These are phyloP conservation scores for Kregervanrija pseudodelftensis DNA, from an alignment of 805 yeast genomes.

Conservation along the genomic window DNA sequence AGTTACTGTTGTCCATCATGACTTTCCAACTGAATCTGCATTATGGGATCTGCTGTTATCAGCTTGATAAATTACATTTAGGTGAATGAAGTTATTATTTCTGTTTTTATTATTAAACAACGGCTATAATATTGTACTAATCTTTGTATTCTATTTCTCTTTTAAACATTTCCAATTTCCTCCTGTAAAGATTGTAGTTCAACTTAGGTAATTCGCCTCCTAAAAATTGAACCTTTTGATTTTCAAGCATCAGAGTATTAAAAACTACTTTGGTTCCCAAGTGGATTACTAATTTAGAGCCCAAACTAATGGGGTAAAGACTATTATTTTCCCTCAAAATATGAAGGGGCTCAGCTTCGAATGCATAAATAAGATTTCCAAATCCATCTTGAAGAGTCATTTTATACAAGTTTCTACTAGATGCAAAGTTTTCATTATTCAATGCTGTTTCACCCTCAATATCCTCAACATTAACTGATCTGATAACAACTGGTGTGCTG, in stretches of 20 bases:
- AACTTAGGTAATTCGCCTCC: slow-evolving; percentile 25
- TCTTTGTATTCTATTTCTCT: slow-evolving; percentile 19
- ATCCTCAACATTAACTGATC: slow-evolving; percentile 42
- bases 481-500: slow-evolving; percentile 28
- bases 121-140: background rate
- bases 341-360: slow-evolving; percentile 46
- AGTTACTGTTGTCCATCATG: slow-evolving; percentile 85
- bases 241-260: slow-evolving; percentile 35
- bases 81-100: background rate
- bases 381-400: slow-evolving; percentile 48
- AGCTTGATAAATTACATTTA: slow-evolving; percentile 1
- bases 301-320: slow-evolving; percentile 39
- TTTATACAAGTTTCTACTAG: slow-evolving; percentile 33
- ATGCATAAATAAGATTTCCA: slow-evolving; percentile 48
- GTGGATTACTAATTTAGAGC: slow-evolving; percentile 49
- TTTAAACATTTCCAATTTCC: slow-evolving; percentile 34
- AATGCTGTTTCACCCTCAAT: slow-evolving; percentile 1
- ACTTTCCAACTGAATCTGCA: slow-evolving; percentile 63
- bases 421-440: slow-evolving; percentile 1
- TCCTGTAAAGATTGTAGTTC: slow-evolving; percentile 20
- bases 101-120: background rate
- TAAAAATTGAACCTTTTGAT: slow-evolving; percentile 15
- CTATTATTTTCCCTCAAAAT: slow-evolving; percentile 31
- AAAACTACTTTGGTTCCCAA: slow-evolving; percentile 40
- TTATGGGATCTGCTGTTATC: slow-evolving; percentile 63